Evolutionary conservation across 495 filamentous ascomycete species (phyloP).

Genomic region (Neurospora sp.): DNA sequence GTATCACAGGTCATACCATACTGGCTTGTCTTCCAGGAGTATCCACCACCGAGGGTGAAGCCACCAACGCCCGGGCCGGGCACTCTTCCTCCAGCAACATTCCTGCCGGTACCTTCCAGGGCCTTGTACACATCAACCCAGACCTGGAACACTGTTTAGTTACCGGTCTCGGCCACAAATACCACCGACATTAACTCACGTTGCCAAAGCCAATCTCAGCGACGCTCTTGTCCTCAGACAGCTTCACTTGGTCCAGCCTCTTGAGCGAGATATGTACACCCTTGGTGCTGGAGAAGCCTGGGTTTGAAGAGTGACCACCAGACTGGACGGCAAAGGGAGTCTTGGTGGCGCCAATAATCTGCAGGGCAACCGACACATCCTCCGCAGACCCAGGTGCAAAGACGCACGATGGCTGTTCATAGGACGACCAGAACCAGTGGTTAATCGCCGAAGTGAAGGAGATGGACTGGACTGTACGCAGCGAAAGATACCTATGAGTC

Average conservation of each 20-base stretch:
- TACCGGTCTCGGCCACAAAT: background rate
- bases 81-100: conserved; percentile 16
- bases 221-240: conserved; percentile 26
- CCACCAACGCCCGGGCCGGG: conserved; percentile 18
- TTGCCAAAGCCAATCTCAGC: conserved; percentile 33
- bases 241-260: conserved; percentile 14
- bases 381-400: conserved; percentile 2
- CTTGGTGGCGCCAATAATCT: conserved; percentile 6
- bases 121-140: conserved; percentile 14
- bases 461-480: background rate
- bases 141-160: background rate
- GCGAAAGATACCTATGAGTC: too few relatives aligned
- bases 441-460: background rate
- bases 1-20: conserved; percentile 17
- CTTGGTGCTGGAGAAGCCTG: conserved; percentile 17
- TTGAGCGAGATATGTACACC: conserved; percentile 23
- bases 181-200: background rate
- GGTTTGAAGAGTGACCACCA: conserved; percentile 31
- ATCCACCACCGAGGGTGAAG: conserved; percentile 20
- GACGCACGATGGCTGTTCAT: conserved; percentile 10
- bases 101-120: conserved; percentile 9
- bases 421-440: conserved; percentile 19
- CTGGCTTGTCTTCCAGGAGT: conserved; percentile 22
- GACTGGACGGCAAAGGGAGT: conserved; percentile 34
- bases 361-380: conserved; percentile 15